Conservation (phyloP, 768 basidiomycete species). For the Chalciporus piperatus region DNA sequence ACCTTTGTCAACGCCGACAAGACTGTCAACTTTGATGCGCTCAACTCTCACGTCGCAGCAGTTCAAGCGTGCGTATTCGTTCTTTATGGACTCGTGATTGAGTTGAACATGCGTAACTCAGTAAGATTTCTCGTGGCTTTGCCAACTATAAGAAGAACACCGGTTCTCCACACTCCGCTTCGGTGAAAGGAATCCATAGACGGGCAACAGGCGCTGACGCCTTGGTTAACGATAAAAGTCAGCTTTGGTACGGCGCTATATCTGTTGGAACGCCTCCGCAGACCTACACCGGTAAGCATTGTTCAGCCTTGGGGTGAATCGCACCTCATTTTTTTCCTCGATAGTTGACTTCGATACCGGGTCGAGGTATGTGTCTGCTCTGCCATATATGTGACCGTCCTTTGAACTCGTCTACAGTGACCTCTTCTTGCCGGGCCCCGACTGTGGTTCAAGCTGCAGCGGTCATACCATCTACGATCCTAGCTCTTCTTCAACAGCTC, state of each 20-base stretch:
- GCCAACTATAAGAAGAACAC: slow-evolving; percentile 4
- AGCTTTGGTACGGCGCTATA: slow-evolving; percentile 7
- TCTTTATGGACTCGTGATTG: background rate
- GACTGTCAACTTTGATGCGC: background rate
- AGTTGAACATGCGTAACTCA: background rate
- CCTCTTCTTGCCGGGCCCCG: slow-evolving; percentile 25
- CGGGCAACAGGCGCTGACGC: background rate
- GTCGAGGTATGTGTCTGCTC: slow-evolving; percentile 5
- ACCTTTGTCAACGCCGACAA: background rate
- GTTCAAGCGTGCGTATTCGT: slow-evolving; percentile 2
- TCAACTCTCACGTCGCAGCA: background rate
- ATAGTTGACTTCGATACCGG: slow-evolving; percentile 28
- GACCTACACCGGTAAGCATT: background rate
- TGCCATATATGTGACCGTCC: background rate
- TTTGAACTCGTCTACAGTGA: slow-evolving; percentile 25
- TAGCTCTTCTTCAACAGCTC: slow-evolving; percentile 5
- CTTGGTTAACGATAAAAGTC: background rate
- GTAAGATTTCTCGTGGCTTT: slow-evolving; percentile 1
- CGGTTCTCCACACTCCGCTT: background rate
- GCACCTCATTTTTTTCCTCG: background rate
- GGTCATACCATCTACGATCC: slow-evolving; percentile 34
- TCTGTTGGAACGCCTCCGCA: slow-evolving; percentile 8
- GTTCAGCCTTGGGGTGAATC: background rate
- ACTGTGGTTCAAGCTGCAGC: slow-evolving; percentile 24
- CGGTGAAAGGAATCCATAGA: background rate